Base-by-base conservation (phyloP, 495 filamentous ascomycete genomes). In the Penicillium maclennaniae region DNA sequence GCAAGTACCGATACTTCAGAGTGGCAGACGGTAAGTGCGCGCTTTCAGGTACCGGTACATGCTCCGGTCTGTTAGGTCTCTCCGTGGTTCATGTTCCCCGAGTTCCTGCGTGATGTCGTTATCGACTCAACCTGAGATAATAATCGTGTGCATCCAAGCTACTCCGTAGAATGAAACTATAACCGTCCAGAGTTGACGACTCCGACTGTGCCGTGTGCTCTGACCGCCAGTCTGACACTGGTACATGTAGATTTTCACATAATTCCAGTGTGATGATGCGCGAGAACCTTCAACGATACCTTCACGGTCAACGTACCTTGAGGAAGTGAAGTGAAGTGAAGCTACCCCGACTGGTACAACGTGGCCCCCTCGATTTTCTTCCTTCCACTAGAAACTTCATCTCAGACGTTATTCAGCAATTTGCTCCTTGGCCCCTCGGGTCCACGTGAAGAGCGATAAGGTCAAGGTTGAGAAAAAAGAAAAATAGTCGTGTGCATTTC, bases 391-490 rank as follows among this genome's bases (percentile, higher is more conserved):
- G 31, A 34, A 34, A 34, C 31, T 34, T 34, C 31, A 31, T 31
- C 27, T 31, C 27, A 3, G 14, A 4, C 31, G 31, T 34, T 34
- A 34, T 12, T 14, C 31, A 10, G 31, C 31, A 34, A 34, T 34
- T 34, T 12, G 31, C 31, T 34, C 31, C 31, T 34, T 34, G 31
- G 15, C 31, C 31, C 31, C 31, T 34, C 48, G 48, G 28, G 45
- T 28, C 54, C 56, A 60, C 60, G 62, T 60, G 60, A 66, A 47
- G 34, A 45, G 27, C 20, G 62, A 66, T 60, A 66, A 66, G 56
- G 56, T 63, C 45, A 5, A 61, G 19, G 43, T 47, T 49, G 43
- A 45, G 45, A 45, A 53, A 56, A 53, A 27, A 53, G 55, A 62
- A 62, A 62, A 56, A 53, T 26, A 56, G 36, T 61, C 53, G 59